Percentiles rank a stretch among this genome's conserved stretches.
Evolutionary conservation across 306 rosid species (phyloP).

Genomic region (Corylus americana): DNA sequence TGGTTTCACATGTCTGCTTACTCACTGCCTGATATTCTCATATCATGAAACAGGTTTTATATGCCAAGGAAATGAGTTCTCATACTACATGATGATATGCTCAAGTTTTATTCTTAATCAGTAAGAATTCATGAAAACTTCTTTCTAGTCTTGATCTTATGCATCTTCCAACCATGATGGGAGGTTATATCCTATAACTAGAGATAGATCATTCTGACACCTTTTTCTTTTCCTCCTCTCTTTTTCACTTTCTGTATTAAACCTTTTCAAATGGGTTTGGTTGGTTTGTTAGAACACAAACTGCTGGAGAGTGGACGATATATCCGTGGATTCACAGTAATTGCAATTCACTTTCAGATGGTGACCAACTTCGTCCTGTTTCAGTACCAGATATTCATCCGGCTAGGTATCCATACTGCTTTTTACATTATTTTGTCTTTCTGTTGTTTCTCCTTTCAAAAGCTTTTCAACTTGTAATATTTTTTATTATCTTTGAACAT

Average conservation of each 20-base stretch:
- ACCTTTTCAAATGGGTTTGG: constrained; percentile 17
- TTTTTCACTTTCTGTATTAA: constrained; percentile 13
- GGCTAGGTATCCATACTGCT: constrained; percentile 62
- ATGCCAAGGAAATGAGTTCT: constrained; percentile 97
- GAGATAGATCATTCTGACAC: constrained; percentile 16
- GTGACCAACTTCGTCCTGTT: constrained; percentile 86
- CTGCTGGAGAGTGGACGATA: constrained; percentile 81
- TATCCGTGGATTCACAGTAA: constrained; percentile 95
- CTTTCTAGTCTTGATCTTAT: constrained; percentile 20
- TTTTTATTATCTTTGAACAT: background rate
- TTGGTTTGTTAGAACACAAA: constrained; percentile 53
- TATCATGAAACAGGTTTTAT: constrained; percentile 69
- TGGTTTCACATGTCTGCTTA: constrained; percentile 12
- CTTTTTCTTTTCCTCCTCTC: background rate
- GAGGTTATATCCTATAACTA: constrained; percentile 5
- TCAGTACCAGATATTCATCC: constrained; percentile 94
- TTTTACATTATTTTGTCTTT: background rate
- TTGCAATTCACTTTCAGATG: constrained; percentile 81
- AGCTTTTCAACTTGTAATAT: background rate
- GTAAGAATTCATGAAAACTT: constrained; percentile 49
- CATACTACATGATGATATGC: constrained; percentile 99
- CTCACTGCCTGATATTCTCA: constrained; percentile 20
- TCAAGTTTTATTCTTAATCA: constrained; percentile 92
- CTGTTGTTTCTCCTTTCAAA: background rate
- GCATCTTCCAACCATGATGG: constrained; percentile 14